These are phyloP conservation scores for Venturia carpophila DNA, from an alignment of 2,329 filamentous ascomycete species.

Conservation along the genomic window DNA sequence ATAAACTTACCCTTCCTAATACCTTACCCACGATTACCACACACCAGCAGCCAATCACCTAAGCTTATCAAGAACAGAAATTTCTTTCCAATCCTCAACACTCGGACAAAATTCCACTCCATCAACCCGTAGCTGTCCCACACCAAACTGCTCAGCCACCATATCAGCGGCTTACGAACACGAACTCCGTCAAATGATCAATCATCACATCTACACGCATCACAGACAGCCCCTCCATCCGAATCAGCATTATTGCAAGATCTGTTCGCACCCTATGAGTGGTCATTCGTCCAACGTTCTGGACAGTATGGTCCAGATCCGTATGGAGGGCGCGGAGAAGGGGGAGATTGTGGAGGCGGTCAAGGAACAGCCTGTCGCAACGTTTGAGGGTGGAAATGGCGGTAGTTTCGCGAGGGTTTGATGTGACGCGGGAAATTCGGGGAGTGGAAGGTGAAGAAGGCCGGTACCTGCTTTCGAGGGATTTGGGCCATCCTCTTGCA, in stretches of 20 bases:
- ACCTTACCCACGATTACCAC: not conserved
- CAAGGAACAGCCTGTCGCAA: not conserved
- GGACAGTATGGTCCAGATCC: not conserved
- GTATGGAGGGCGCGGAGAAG: not conserved
- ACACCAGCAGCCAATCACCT: not conserved
- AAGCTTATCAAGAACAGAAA: not conserved
- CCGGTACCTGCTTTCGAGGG: not conserved
- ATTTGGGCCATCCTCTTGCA: too few species aligned
- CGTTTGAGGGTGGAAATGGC: not conserved
- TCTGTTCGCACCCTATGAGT: not conserved
- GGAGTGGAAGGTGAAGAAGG: too few species aligned
- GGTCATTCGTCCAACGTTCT: not conserved
- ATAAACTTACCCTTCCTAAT: not conserved
- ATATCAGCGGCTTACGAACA: not conserved
- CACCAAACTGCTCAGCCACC: not conserved
- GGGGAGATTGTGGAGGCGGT: not conserved
- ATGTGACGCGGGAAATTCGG: too few species aligned
- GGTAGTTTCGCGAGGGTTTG: not conserved
- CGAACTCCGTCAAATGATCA: not conserved
- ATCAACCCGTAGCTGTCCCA: not conserved
- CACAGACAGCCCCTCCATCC: not conserved
- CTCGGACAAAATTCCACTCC: not conserved
- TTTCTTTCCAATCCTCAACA: not conserved
- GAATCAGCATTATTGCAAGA: not conserved
- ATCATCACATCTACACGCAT: not conserved